phyloP scores from a whole-genome alignment of 1,284 basidiomycete species.

The Ustilago hordei region DNA sequence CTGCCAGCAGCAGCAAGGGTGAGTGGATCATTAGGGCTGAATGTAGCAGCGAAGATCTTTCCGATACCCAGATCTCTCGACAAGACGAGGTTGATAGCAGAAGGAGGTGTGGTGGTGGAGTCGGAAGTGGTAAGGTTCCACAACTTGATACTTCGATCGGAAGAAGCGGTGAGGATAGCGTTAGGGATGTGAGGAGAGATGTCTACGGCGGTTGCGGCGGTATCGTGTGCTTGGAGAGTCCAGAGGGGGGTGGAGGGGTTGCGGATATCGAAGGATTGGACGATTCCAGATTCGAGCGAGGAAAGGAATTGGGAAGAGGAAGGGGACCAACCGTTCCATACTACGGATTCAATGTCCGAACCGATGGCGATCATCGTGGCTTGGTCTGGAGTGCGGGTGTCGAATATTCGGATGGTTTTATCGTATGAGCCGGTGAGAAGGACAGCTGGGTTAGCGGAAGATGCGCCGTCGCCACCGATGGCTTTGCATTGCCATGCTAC shows the following conservation, averaged over 20 bases:
- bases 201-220: conserved; percentile 90
- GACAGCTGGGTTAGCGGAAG: conserved; percentile 78
- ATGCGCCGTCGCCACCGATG: conserved; percentile 47
- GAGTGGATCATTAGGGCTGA: conserved; percentile 93
- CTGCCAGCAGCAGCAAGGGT: conserved; percentile 94
- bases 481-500: conserved; percentile 86
- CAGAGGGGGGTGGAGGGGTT: conserved; percentile 77
- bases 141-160: conserved; percentile 84
- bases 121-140: conserved; percentile 84
- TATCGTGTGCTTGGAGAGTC: conserved; percentile 93
- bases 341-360: conserved; percentile 90
- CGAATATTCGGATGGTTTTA: conserved; percentile 90
- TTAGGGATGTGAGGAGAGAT: conserved; percentile 91
- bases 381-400: conserved; percentile 82
- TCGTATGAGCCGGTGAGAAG: conserved; percentile 94
- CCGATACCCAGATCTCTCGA: conserved; percentile 93
- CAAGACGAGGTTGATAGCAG: conserved; percentile 82
- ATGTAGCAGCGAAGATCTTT: conserved; percentile 90
- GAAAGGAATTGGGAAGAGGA: conserved; percentile 87
- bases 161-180: conserved; percentile 90
- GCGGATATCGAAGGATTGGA: conserved; percentile 88
- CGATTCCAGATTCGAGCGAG: conserved; percentile 67
- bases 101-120: conserved; percentile 48
- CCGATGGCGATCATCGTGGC: conserved; percentile 84
- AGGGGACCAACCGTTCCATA: conserved; percentile 95